Evolutionary conservation across 257 asterid genomes (phyloP).

Genomic region (Agastache rugosa): DNA sequence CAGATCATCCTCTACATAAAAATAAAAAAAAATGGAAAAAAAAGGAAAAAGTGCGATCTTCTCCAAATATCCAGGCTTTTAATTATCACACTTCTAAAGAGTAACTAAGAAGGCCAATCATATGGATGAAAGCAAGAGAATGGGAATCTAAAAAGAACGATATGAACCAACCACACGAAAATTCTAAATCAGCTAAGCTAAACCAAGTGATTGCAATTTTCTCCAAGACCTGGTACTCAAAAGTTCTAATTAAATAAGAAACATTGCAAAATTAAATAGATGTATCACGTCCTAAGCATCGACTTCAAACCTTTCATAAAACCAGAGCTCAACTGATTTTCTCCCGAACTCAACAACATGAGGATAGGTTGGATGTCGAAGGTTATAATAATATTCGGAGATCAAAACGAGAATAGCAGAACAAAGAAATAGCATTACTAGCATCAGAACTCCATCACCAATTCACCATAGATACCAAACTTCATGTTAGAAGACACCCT

Average conservation of each 20-base stretch:
- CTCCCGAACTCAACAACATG: conserved; percentile 1
- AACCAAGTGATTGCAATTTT: neutral
- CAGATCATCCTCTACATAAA: neutral
- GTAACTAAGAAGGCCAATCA: neutral
- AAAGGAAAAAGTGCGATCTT: neutral
- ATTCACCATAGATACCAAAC: neutral
- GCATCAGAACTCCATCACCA: neutral
- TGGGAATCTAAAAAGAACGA: neutral
- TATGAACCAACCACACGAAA: neutral
- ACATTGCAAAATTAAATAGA: neutral
- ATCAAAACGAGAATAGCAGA: neutral
- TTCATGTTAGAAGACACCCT: conserved; percentile 18
- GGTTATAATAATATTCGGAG: neutral
- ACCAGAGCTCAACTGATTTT: conserved; percentile 8
- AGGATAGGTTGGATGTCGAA: neutral
- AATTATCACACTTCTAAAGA: neutral
- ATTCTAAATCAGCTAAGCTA: neutral
- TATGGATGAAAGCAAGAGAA: neutral
- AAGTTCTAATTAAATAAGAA: neutral
- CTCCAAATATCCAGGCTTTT: neutral
- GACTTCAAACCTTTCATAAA: neutral
- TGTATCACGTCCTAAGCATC: neutral
- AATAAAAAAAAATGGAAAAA: no score
- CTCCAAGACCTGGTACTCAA: neutral
- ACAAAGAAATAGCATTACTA: neutral